A percentile compares a stretch with the other conserved stretches of the same genome.
Evolutionary conservation across 1,284 basidiomycete species (phyloP).

Genomic region (Cutaneotrichosporon mucoides): DNA sequence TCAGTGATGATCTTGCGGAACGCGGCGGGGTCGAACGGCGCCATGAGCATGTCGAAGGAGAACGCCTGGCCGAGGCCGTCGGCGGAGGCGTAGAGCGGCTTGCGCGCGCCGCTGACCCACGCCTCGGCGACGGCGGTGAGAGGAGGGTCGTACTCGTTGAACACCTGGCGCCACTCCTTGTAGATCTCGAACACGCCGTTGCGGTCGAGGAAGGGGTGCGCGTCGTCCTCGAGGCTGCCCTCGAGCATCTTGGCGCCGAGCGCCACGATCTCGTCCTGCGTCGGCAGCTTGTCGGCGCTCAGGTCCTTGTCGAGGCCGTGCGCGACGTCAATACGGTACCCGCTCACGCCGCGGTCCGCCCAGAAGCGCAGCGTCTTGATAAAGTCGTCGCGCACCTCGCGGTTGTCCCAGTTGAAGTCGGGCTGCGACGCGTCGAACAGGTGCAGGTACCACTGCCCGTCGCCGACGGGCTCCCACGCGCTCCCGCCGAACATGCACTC

Average conservation of each 20-base stretch:
- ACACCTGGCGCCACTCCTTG: conserved; percentile 40
- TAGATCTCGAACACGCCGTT: conserved; percentile 39
- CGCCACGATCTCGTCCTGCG: conserved; percentile 14
- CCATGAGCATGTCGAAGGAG: conserved; percentile 43
- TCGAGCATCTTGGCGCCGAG: conserved; percentile 15
- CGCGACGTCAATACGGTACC: conserved; percentile 57
- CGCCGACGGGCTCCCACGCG: conserved; percentile 68
- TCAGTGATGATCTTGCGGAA: conserved; percentile 25
- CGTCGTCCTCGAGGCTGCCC: conserved; percentile 18
- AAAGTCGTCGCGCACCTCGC: conserved; percentile 60
- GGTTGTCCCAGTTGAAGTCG: conserved; percentile 74
- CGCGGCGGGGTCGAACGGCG: conserved; percentile 23
- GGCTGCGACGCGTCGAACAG: conserved; percentile 67
- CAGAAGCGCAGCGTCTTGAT: conserved; percentile 68
- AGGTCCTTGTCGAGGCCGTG: conserved; percentile 31
- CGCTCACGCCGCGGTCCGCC: conserved; percentile 68
- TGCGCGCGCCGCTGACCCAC: conserved; percentile 35
- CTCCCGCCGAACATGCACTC: conserved; percentile 64
- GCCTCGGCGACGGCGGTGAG: conserved; percentile 44
- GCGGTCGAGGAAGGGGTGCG: conserved; percentile 34
- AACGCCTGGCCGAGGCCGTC: conserved; percentile 40
- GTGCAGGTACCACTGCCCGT: conserved; percentile 68
- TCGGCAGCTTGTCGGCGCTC: not conserved
- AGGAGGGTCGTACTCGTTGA: conserved; percentile 42
- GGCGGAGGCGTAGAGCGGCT: conserved; percentile 35